Percentiles rank a stretch among this genome's conserved stretches.
Conservation (phyloP, 2,329 filamentous ascomycete species). For the Trichoderma cornu-damae region DNA sequence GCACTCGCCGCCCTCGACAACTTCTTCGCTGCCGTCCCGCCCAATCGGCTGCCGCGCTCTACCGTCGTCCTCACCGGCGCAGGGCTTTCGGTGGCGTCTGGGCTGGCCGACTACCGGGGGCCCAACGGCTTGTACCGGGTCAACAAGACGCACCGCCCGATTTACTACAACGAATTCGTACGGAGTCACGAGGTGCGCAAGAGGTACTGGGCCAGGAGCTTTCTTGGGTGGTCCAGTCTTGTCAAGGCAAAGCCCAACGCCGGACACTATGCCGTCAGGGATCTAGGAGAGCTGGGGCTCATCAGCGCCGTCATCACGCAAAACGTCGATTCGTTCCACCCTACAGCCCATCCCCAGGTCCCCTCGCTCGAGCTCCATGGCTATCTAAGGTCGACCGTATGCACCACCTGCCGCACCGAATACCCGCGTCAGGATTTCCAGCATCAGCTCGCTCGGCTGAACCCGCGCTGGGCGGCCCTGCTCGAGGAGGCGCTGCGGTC, state of each 20-base stretch:
- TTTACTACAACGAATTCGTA: constrained; percentile 89
- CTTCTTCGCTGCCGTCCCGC: constrained; percentile 64
- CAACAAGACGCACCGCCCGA: constrained; percentile 84
- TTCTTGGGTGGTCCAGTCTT: constrained; percentile 84
- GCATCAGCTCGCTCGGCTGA: constrained; percentile 65
- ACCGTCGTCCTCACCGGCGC: constrained; percentile 66
- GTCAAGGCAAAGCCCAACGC: constrained; percentile 73
- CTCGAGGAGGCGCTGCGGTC: constrained; percentile 64
- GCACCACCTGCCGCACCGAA: constrained; percentile 69
- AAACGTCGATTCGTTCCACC: constrained; percentile 95
- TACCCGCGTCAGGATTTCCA: constrained; percentile 73
- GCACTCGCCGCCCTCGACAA: constrained; percentile 70
- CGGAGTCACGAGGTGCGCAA: constrained; percentile 77
- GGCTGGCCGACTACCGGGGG: constrained; percentile 88
- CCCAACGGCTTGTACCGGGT: constrained; percentile 85
- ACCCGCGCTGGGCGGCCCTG: constrained; percentile 80
- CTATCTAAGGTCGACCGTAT: constrained; percentile 76
- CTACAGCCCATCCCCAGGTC: constrained; percentile 65
- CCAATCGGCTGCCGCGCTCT: constrained; percentile 42
- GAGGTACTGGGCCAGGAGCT: constrained; percentile 93
- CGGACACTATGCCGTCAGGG: constrained; percentile 70
- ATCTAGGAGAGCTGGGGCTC: constrained; percentile 66
- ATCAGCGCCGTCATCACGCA: constrained; percentile 81
- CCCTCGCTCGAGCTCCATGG: constrained; percentile 85
- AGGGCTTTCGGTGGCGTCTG: constrained; percentile 88